Conservation (phyloP, 768 basidiomycete species). For the Phlegmacium glaucopus region DNA sequence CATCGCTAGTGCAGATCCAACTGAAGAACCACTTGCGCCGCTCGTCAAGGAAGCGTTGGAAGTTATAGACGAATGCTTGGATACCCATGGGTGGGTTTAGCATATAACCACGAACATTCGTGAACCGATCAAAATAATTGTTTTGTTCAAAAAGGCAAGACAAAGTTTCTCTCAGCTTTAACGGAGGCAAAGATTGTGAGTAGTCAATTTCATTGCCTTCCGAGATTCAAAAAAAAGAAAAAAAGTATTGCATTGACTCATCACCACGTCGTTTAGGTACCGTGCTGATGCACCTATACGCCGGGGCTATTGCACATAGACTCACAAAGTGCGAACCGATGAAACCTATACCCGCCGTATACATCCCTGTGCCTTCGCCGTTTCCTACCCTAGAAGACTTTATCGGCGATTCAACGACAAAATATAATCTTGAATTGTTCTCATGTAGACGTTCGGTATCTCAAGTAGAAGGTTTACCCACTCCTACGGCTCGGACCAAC, state of each 20-base stretch:
- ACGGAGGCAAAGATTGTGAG: slow-evolving; percentile 98
- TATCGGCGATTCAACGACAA: slow-evolving; percentile 56
- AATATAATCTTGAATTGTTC: slow-evolving; percentile 78
- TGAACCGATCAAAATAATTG: slow-evolving; percentile 15
- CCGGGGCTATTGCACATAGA: slow-evolving; percentile 60
- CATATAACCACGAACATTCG: slow-evolving; percentile 8
- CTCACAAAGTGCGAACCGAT: slow-evolving; percentile 29
- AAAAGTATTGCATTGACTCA: no score
- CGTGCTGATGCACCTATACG: slow-evolving; percentile 88
- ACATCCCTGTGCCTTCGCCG: slow-evolving; percentile 88
- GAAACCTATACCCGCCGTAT: slow-evolving; percentile 62
- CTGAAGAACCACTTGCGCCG: slow-evolving; percentile 45
- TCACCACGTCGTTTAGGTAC: slow-evolving; percentile 58
- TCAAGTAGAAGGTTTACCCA: slow-evolving; percentile 47
- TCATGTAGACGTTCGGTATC: slow-evolving; percentile 42
- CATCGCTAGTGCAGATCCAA: slow-evolving; percentile 45
- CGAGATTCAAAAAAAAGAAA: not conserved
- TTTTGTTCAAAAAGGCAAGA: slow-evolving; percentile 46
- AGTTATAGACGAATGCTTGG: slow-evolving; percentile 77
- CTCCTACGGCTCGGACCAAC: slow-evolving; percentile 25
- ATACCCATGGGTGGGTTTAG: slow-evolving; percentile 74
- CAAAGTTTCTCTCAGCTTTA: slow-evolving; percentile 86
- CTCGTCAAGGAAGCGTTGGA: slow-evolving; percentile 75
- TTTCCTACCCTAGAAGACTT: slow-evolving; percentile 84
- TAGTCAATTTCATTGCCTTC: slow-evolving; percentile 7